These are phyloP conservation scores for Colletotrichum cuscutae DNA, from an alignment of 2,329 filamentous ascomycete genomes.

Conservation along the genomic window DNA sequence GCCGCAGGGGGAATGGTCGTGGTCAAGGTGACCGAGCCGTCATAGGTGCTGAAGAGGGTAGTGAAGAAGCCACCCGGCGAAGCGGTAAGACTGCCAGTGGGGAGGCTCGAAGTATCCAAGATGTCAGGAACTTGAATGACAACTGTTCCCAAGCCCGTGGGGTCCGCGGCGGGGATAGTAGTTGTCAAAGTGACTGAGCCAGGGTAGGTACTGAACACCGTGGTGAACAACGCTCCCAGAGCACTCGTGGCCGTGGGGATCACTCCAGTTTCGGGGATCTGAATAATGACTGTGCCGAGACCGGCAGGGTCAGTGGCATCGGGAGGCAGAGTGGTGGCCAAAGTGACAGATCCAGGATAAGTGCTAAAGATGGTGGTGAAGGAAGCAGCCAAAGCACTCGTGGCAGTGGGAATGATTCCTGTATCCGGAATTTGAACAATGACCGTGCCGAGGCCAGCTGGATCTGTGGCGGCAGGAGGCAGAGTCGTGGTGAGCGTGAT, in stretches of 20 bases:
- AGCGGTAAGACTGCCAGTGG: background rate
- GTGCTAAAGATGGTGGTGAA: slow-evolving; percentile 7
- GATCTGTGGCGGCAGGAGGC: background rate
- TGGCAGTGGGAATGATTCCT: background rate
- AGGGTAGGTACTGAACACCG: slow-evolving; percentile 1
- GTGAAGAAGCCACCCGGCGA: background rate
- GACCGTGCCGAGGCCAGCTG: background rate
- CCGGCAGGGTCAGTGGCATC: background rate
- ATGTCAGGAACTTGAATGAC: background rate
- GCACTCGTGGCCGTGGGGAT: background rate
- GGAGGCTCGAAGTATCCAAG: background rate
- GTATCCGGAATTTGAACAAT: background rate
- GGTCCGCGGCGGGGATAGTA: background rate
- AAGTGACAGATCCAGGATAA: slow-evolving; percentile 5
- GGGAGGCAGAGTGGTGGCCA: slow-evolving; percentile 5
- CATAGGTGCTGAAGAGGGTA: background rate
- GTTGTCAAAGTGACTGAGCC: background rate
- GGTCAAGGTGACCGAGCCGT: background rate
- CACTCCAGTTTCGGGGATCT: background rate
- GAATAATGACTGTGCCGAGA: slow-evolving; percentile 8
- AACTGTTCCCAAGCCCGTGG: background rate
- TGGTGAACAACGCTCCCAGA: background rate
- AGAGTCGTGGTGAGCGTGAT: background rate
- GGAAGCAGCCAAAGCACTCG: background rate
- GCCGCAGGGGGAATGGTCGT: background rate